phyloP scores from a whole-genome alignment of 2,329 filamentous ascomycete species.

The Beauveria caledonica region DNA sequence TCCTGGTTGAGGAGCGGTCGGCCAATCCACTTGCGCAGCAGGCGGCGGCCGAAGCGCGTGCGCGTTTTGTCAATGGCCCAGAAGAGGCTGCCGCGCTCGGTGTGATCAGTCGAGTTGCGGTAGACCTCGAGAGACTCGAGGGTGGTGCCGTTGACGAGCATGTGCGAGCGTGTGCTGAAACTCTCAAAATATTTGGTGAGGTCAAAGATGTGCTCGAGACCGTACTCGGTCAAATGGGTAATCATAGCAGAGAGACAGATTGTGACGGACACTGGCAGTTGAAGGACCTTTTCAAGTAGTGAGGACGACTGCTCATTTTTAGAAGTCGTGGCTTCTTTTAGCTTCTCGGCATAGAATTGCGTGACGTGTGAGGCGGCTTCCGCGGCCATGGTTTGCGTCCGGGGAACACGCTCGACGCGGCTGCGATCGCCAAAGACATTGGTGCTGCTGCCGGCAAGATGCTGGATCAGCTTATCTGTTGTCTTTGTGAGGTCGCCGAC shows the following conservation, averaged over 20 bases:
- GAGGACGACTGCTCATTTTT: constrained; percentile 49
- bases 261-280: constrained; percentile 75
- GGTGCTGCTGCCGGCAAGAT: constrained; percentile 79
- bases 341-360: constrained; percentile 82
- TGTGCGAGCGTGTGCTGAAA: constrained; percentile 88
- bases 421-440: constrained; percentile 90
- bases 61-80: constrained; percentile 92
- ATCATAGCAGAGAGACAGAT: constrained; percentile 97
- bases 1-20: constrained; percentile 72
- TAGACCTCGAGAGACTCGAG: constrained; percentile 92
- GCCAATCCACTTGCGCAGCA: constrained; percentile 92
- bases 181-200: constrained; percentile 95
- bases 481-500: constrained; percentile 85
- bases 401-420: constrained; percentile 71
- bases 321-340: constrained; percentile 52
- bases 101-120: constrained; percentile 83
- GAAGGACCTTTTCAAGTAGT: constrained; percentile 78
- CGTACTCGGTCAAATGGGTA: constrained; percentile 82
- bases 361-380: constrained; percentile 85
- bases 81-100: constrained; percentile 79
- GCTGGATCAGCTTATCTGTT: constrained; percentile 84
- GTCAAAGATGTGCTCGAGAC: constrained; percentile 89
- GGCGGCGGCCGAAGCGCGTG: constrained; percentile 78
- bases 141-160: constrained; percentile 93
- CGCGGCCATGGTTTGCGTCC: constrained; percentile 71